Evolutionary conservation across 768 basidiomycete genomes (phyloP), one percentile per base, ranked within the genome.

Genomic region (Daedaleopsis sinensis): DNA sequence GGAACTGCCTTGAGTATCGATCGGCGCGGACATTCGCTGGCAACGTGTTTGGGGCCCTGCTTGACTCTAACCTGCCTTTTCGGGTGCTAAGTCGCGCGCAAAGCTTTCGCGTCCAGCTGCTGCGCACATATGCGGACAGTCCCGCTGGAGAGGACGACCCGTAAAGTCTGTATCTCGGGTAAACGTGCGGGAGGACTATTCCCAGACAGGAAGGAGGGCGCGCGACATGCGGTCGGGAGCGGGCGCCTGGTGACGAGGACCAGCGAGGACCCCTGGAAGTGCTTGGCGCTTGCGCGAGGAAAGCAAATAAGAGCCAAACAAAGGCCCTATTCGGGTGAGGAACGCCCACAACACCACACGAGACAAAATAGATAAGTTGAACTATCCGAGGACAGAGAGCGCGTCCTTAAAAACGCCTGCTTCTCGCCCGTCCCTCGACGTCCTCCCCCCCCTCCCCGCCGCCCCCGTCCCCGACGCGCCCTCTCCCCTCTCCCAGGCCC

Each of bases 231-330:
- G 27, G 27, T 32, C 27, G 27, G 27, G 27, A 42, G 39, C 11
- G 39, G 23, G 47, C 47, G 47, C 47, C n/a, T 47, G 35, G 35
- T 27, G 47, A 49, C 52, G 16, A 60, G 59, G 59, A 60, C 59
- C 59, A 36, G 46, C 52, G 16, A 60, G 59, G 59, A 60, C 59
- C 59, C 59, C 59, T 52, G 52, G 36, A 52, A 1, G 16, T 6
- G 36, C 5, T 1, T 27, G n/a, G 57, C 48, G 48, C 23, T 46
- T 49, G 24, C 5, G 9, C 5, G 16, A 21, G 52, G 51, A 27
- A 50, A 42, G 39, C 59, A 61, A 55, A 55, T 35, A 50, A n/a
- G 18, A 32, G 21, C 50, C 47, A 59, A 55, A 57, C 24, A 61
- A 18, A 44, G 18, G 36, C 50, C 39, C 16, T 52, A 53, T 13